Evolutionary conservation across 306 rosid genomes (phyloP).

Genomic region (Mimosa bimucronata): DNA sequence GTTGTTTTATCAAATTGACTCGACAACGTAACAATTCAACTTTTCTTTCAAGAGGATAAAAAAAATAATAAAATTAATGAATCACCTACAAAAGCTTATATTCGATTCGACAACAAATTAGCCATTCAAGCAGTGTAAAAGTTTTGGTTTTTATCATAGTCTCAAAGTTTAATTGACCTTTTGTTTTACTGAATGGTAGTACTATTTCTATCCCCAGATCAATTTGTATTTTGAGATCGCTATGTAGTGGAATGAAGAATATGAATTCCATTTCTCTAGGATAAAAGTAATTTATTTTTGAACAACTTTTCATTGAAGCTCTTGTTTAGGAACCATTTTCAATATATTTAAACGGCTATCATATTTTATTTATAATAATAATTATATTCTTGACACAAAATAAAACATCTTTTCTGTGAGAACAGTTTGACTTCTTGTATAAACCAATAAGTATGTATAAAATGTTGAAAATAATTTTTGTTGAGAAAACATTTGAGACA

Average conservation of each 20-base stretch:
- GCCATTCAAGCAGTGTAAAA: not conserved
- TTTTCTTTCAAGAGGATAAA: too few relatives aligned
- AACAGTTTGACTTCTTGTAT: not conserved
- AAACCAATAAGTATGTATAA: not conserved
- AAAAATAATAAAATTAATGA: too few relatives aligned
- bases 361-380: not conserved
- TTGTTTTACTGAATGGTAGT: not conserved
- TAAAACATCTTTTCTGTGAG: not conserved
- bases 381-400: not conserved
- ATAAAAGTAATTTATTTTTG: not conserved
- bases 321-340: not conserved
- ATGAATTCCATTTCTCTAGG: not conserved
- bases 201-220: not conserved
- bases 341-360: not conserved
- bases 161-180: not conserved
- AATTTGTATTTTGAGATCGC: not conserved
- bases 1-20: not conserved
- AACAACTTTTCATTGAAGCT: not conserved
- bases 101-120: not conserved
- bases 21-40: too few relatives aligned
- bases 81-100: too few relatives aligned
- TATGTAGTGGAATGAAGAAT: not conserved
- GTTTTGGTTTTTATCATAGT: not conserved
- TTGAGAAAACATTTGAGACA: not conserved
- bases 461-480: not conserved